Conservation (phyloP, 202 grass and related monocot genomes). For the Zizania palustris region DNA sequence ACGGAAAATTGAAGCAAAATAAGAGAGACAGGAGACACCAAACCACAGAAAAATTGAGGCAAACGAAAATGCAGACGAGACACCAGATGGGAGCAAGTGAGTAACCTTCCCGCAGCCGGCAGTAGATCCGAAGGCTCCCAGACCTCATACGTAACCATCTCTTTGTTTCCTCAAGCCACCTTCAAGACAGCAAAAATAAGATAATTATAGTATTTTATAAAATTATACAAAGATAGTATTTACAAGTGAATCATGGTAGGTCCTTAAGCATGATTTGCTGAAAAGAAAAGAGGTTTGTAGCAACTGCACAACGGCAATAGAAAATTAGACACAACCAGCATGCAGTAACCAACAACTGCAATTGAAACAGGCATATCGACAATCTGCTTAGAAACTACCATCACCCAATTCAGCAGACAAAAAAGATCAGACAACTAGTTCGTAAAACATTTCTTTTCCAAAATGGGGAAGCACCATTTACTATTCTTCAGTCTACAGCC, state of each 20-base stretch:
- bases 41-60: background rate
- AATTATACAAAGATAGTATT: no score
- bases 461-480: background rate
- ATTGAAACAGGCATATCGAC: background rate
- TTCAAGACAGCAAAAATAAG: background rate
- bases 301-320: no score
- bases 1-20: slow-evolving; percentile 21
- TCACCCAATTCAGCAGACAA: background rate
- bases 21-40: background rate
- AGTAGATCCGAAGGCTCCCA: background rate
- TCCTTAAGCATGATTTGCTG: no score
- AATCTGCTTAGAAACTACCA: no score
- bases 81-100: background rate
- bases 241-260: no score
- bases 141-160: no score
- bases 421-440: background rate
- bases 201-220: no score
- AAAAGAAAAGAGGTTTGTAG: no score
- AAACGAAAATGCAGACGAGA: background rate
- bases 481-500: background rate
- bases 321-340: no score
- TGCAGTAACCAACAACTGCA: background rate
- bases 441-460: background rate
- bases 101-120: background rate
- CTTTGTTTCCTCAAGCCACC: background rate